Base-by-base conservation (phyloP, 495 filamentous ascomycete species). In the Podospora pseudocomata region DNA sequence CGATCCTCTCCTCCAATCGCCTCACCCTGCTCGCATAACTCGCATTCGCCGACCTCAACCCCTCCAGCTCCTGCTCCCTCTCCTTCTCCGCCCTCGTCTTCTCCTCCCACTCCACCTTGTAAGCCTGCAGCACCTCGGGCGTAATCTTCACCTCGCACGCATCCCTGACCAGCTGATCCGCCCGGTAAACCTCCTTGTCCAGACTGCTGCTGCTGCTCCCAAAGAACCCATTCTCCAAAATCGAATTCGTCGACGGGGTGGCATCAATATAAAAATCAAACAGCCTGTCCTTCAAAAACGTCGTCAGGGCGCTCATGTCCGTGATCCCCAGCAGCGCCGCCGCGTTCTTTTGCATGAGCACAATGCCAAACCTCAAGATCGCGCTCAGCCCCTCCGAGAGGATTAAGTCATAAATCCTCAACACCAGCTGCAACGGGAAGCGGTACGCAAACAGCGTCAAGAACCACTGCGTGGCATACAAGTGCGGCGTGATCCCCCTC, bases 381-480 rank as follows among this genome's bases (percentile, higher is more conserved):
- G 89, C 91, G 67, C 94, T 94, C 18, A 99, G 82, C 3, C 95
- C 95, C 80, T 99, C 95, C 71, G 93, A 94, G 44, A 99, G 86
- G 57, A 99, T 93, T 39, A 99, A 84, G 78, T 99, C 95, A 80
- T 98, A 98, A 39, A 99, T 93, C 63, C 95, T 91, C 63, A 99
- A 86, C 23, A 98, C 95, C 2, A 99, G 86, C 75, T 99, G 95
- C 9, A 99, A 84, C 15, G 95, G 95, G 78, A 99, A 99, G 60
- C 96, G 90, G 78, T 99, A 98, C 18, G 95, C 94, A 74, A 99
- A 99, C n/a, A 99, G 86, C 5, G 95, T 99, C 57, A 99, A 87
- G 78, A 98, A 98, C 95, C 95, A 99, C 77, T 98, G 95, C 0
- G 95, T 98, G 57, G 95, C 95, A 75, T 99, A 99, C 9, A 99